These are phyloP conservation scores for Phytophthora rubi DNA, from an alignment of 352 stramenopile species.

Conservation along the genomic window DNA sequence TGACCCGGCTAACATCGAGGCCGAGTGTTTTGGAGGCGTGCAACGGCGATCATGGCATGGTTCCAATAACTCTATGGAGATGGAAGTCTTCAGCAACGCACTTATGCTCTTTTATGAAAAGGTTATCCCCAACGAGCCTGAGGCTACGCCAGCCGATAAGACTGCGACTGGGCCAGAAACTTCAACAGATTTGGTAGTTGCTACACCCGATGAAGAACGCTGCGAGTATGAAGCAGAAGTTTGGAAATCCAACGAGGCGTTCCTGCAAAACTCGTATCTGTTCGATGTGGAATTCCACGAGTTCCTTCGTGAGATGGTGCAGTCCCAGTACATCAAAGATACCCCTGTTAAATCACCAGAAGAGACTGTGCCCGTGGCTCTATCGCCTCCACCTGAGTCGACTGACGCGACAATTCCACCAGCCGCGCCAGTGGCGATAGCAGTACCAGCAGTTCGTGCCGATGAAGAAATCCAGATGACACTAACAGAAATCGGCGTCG, in stretches of 20 bases:
- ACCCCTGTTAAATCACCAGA: slow-evolving; percentile 10
- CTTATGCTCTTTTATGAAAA: slow-evolving; percentile 99
- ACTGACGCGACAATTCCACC: slow-evolving; percentile 21
- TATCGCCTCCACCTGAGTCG: slow-evolving; percentile 19
- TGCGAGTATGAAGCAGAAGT: slow-evolving; percentile 93
- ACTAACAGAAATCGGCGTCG: slow-evolving; percentile 81
- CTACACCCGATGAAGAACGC: slow-evolving; percentile 44
- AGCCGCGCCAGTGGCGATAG: slow-evolving; percentile 30
- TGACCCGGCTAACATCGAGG: slow-evolving; percentile 96
- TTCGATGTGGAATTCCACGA: slow-evolving; percentile 96
- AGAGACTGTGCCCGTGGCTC: slow-evolving; percentile 31
- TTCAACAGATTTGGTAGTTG: slow-evolving; percentile 22
- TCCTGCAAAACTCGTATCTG: slow-evolving; percentile 95
- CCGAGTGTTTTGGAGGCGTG: slow-evolving; percentile 98
- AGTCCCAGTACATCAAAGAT: slow-evolving; percentile 83
- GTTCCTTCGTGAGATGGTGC: slow-evolving; percentile 92
- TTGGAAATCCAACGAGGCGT: slow-evolving; percentile 93
- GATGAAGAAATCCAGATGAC: slow-evolving; percentile 73
- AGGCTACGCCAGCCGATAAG: slow-evolving; percentile 21
- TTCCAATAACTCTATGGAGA: slow-evolving; percentile 95
- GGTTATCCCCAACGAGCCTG: slow-evolving; percentile 69
- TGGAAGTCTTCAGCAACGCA: slow-evolving; percentile 98
- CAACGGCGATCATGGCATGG: slow-evolving; percentile 94
- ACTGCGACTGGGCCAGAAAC: slow-evolving; percentile 15
- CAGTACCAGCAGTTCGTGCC: slow-evolving; percentile 22